These are phyloP conservation scores for Lentinula detonsa DNA, from an alignment of 768 basidiomycete genomes.

Conservation along the genomic window DNA sequence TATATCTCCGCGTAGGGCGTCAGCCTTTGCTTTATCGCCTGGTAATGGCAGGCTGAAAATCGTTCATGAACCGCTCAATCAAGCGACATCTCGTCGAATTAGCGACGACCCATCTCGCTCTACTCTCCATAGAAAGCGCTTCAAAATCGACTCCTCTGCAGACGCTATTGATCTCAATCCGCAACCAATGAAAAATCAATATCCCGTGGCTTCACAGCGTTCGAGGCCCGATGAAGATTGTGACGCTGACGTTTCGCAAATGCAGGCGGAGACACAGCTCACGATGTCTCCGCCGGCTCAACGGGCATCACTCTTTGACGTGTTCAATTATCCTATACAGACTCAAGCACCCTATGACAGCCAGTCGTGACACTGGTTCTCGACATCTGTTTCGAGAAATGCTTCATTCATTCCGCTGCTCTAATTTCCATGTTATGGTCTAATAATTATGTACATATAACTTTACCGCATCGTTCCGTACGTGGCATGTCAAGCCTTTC, in stretches of 20 bases:
- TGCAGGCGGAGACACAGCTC: not conserved
- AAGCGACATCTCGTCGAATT: not conserved
- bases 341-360: conserved; percentile 6
- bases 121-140: not conserved
- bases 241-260: conserved; percentile 1
- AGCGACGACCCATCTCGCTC: not conserved
- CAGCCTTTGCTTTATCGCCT: not conserved
- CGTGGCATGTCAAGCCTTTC: not conserved
- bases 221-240: not conserved
- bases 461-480: not conserved
- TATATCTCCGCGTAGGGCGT: not conserved
- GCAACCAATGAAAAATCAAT: not conserved
- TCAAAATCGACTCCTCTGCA: not conserved
- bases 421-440: not conserved
- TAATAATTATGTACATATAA: not conserved
- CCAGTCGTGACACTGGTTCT: not conserved
- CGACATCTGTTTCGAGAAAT: not conserved
- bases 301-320: not conserved
- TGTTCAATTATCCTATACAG: not conserved
- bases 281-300: not conserved
- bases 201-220: not conserved
- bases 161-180: not conserved
- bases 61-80: not conserved
- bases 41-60: not conserved
- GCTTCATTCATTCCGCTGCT: not conserved